phyloP scores from a whole-genome alignment of 2,329 filamentous ascomycete genomes.

The Penicillium brasilianum region DNA sequence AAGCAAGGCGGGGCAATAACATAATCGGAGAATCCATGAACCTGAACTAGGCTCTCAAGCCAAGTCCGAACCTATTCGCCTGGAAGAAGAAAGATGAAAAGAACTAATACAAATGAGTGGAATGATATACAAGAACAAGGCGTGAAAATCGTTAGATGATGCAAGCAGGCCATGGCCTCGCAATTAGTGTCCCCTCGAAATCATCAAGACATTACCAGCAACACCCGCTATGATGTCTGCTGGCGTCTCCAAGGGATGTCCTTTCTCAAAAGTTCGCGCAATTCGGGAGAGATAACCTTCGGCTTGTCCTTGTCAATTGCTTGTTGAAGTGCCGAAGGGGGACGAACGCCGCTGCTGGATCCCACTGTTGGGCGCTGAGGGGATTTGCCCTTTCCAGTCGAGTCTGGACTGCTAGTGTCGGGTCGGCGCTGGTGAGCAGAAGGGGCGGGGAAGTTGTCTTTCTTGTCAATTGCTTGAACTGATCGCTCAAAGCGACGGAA shows the following conservation, averaged over 20 bases:
- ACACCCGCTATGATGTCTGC: constrained; percentile 11
- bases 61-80: neutral
- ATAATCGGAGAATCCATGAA: neutral
- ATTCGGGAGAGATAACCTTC: constrained; percentile 66
- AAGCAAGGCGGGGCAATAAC: neutral
- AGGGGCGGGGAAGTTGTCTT: constrained; percentile 75
- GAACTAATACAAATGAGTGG: neutral
- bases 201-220: neutral
- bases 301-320: constrained; percentile 38
- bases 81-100: neutral
- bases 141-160: neutral
- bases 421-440: constrained; percentile 56
- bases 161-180: neutral
- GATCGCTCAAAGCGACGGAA: constrained; percentile 87
- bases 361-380: constrained; percentile 29
- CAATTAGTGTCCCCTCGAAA: neutral
- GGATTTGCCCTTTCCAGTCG: constrained; percentile 41
- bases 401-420: constrained; percentile 15
- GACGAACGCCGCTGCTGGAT: constrained; percentile 34
- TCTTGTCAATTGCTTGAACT: constrained; percentile 91
- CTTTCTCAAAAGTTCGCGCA: constrained; percentile 65
- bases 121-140: constrained; percentile 4
- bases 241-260: constrained; percentile 57
- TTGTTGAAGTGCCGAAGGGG: constrained; percentile 25
- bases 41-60: neutral